Percentiles rank a stretch among this genome's conserved stretches.
phyloP scores from a whole-genome alignment of 768 basidiomycete species.

The Pulveroboletus ravenelii region DNA sequence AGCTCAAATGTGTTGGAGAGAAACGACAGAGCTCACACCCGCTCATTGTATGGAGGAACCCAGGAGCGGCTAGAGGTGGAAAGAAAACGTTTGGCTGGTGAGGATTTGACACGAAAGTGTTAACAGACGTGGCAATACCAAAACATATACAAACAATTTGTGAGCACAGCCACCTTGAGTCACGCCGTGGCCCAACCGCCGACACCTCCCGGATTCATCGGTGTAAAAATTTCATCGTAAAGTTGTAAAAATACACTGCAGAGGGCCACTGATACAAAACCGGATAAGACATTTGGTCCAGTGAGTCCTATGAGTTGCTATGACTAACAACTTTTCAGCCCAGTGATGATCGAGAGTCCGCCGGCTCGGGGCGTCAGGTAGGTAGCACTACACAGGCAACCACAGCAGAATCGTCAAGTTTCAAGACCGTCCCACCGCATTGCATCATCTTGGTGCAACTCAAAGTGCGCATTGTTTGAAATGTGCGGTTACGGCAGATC shows the following conservation, averaged over 20 bases:
- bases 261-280: too few relatives aligned
- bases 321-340: too few relatives aligned
- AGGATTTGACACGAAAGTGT: conserved; percentile 10
- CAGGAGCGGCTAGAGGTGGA: conserved; percentile 20
- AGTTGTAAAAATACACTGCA: too few relatives aligned
- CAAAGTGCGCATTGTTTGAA: conserved; percentile 32
- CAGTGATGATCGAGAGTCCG: too few relatives aligned
- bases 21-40: conserved; percentile 54
- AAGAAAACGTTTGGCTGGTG: conserved; percentile 19
- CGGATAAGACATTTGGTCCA: too few relatives aligned
- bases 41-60: conserved; percentile 55
- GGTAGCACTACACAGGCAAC: not conserved
- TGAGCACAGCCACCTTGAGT: conserved; percentile 15
- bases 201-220: too few relatives aligned
- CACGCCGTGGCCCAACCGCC: too few relatives aligned
- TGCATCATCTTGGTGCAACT: not conserved
- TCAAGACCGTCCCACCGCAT: not conserved
- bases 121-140: conserved; percentile 28
- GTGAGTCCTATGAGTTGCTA: too few relatives aligned
- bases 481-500: conserved; percentile 30
- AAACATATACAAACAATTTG: conserved; percentile 23
- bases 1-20: not conserved
- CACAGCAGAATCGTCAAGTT: not conserved
- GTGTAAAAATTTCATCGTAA: too few relatives aligned
- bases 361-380: too few relatives aligned